Evolutionary conservation across 257 asterid species (phyloP).

Genomic region (Henckelia pumila): DNA sequence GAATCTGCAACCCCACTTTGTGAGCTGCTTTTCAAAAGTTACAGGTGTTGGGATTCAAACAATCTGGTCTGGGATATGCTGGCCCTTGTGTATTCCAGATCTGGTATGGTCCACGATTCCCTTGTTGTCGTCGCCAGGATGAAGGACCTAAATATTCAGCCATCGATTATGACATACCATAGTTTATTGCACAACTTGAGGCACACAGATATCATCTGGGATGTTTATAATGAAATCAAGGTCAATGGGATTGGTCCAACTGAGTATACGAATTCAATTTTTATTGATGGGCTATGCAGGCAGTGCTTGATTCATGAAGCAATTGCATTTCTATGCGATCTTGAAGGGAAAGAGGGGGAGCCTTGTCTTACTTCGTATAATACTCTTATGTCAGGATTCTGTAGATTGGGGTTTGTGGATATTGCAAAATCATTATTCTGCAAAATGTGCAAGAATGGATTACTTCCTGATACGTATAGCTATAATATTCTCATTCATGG

Average conservation of each 20-base stretch:
- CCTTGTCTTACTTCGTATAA: constrained; percentile 40
- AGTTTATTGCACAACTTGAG: constrained; percentile 62
- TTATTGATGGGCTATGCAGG: constrained; percentile 64
- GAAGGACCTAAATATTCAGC: constrained; percentile 53
- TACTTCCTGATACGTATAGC: constrained; percentile 63
- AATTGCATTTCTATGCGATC: constrained; percentile 42
- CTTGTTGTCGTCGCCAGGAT: constrained; percentile 56
- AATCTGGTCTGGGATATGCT: constrained; percentile 68
- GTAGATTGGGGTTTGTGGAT: constrained; percentile 44
- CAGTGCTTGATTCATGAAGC: constrained; percentile 67
- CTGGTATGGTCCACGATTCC: constrained; percentile 64
- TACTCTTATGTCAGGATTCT: too few relatives aligned
- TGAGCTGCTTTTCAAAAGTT: constrained; percentile 55
- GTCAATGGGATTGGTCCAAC: constrained; percentile 26
- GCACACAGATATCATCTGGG: constrained; percentile 52
- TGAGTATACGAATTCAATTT: neutral
- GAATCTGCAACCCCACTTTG: constrained; percentile 70
- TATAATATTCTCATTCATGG: constrained; percentile 71
- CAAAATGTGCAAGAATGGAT: constrained; percentile 67
- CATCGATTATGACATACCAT: constrained; percentile 61
- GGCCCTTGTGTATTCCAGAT: constrained; percentile 8
- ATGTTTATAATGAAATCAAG: constrained; percentile 43
- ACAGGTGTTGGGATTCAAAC: constrained; percentile 44
- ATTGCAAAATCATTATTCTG: constrained; percentile 28
- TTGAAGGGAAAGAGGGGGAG: constrained; percentile 35